Evolutionary conservation across 768 basidiomycete species (phyloP).

Genomic region (Psilocybe tampanensis): DNA sequence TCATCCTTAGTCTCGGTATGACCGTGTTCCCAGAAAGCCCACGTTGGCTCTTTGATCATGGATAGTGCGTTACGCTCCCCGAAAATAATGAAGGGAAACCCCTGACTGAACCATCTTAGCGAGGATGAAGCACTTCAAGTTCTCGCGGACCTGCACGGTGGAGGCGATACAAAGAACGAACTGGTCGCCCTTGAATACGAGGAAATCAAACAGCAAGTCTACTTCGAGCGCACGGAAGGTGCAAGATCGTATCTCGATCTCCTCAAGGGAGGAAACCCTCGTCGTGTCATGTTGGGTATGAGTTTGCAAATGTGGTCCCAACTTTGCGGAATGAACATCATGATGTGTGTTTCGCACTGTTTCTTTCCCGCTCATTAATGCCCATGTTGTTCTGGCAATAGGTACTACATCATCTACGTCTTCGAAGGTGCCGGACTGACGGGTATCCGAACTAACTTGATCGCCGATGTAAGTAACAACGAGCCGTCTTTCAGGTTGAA

Average conservation of each 20-base stretch:
- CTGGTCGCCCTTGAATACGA: conserved; percentile 72
- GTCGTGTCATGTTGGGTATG: conserved; percentile 71
- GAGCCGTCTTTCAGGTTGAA: neutral
- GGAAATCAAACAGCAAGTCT: conserved; percentile 62
- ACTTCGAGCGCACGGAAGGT: conserved; percentile 68
- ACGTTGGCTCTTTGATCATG: conserved; percentile 69
- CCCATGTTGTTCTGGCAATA: conserved; percentile 19
- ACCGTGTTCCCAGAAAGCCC: conserved; percentile 69
- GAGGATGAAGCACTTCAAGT: conserved; percentile 70
- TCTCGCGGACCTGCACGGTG: conserved; percentile 74
- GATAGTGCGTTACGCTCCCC: conserved; percentile 36
- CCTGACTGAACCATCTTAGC: conserved; percentile 21
- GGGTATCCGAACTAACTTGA: conserved; percentile 71
- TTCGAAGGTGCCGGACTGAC: conserved; percentile 80
- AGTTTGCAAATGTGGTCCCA: conserved; percentile 85
- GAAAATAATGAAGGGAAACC: neutral
- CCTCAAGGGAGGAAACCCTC: conserved; percentile 63
- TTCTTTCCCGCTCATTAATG: neutral
- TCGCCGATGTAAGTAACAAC: conserved; percentile 50
- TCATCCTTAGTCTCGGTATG: conserved; percentile 72
- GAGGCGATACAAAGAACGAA: conserved; percentile 56
- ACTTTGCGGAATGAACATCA: conserved; percentile 76
- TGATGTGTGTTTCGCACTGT: conserved; percentile 55
- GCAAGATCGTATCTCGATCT: conserved; percentile 73
- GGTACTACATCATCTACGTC: conserved; percentile 71